Evolutionary conservation across 1,284 basidiomycete genomes (phyloP).

Genomic region (Tetrapyrgos nigripes): DNA sequence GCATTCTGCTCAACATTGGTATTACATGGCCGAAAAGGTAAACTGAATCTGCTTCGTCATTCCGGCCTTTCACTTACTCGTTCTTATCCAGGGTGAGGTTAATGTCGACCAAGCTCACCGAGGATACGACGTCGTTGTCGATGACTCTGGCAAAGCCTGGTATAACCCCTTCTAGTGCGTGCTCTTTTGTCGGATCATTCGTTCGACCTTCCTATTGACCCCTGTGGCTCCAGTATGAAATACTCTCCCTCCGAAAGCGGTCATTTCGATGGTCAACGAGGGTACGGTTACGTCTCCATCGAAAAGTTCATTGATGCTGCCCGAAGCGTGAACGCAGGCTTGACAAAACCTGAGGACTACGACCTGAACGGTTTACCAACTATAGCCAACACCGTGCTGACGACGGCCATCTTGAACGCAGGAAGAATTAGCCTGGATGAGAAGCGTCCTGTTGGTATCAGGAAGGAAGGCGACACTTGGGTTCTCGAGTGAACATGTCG

Average conservation of each 20-base stretch:
- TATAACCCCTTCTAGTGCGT: constrained; percentile 92
- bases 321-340: constrained; percentile 76
- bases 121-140: constrained; percentile 87
- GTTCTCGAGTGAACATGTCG: constrained; percentile 61
- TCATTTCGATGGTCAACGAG: constrained; percentile 91
- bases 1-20: constrained; percentile 92
- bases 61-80: not conserved
- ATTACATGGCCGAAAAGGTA: constrained; percentile 92
- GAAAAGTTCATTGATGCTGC: constrained; percentile 91
- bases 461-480: constrained; percentile 70
- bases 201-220: not conserved
- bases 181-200: constrained; percentile 3
- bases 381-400: constrained; percentile 87
- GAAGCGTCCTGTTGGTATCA: constrained; percentile 82
- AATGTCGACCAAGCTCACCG: constrained; percentile 92
- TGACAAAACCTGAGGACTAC: constrained; percentile 71
- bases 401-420: constrained; percentile 91
- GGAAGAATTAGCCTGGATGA: constrained; percentile 90
- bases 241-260: constrained; percentile 92
- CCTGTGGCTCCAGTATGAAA: constrained; percentile 70
- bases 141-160: constrained; percentile 83
- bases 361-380: constrained; percentile 86
- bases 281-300: constrained; percentile 90
- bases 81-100: constrained; percentile 77
- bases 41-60: constrained; percentile 14